Evolutionary conservation across 179 eudicot genomes (phyloP).

Genomic region (Silene coronaria): DNA sequence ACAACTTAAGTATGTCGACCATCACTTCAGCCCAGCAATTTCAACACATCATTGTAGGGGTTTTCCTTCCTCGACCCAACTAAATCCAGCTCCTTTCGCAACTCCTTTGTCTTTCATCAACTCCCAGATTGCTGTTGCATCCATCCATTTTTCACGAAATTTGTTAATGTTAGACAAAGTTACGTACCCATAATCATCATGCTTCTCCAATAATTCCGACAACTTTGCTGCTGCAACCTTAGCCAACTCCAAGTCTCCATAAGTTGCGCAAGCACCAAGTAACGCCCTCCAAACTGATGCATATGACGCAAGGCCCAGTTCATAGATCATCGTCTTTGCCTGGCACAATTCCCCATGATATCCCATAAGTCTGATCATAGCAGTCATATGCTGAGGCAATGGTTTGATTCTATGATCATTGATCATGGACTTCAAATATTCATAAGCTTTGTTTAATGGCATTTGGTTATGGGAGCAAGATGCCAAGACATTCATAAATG

Average conservation of each 20-base stretch:
- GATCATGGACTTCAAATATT: conserved; percentile 46
- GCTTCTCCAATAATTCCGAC: conserved; percentile 44
- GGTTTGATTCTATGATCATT: conserved; percentile 47
- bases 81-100: conserved; percentile 56
- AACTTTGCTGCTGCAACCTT: conserved; percentile 57
- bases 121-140: conserved; percentile 43
- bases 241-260: conserved; percentile 52
- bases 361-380: conserved; percentile 68
- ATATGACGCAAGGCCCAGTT: conserved; percentile 48
- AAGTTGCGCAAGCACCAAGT: conserved; percentile 59
- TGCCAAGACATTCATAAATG: conserved; percentile 61
- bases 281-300: conserved; percentile 72
- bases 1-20: neutral
- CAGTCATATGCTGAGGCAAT: conserved; percentile 53
- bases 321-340: conserved; percentile 58
- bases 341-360: conserved; percentile 53
- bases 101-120: conserved; percentile 51
- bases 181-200: conserved; percentile 49
- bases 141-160: conserved; percentile 50
- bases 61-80: conserved; percentile 50
- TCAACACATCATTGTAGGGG: neutral
- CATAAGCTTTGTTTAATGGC: conserved; percentile 40
- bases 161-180: conserved; percentile 64
- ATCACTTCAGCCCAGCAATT: neutral
- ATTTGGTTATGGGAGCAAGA: conserved; percentile 59